Percentiles rank a stretch among this genome's conserved stretches.
phyloP scores from a whole-genome alignment of 768 basidiomycete species.

The Tylopilus sp. region DNA sequence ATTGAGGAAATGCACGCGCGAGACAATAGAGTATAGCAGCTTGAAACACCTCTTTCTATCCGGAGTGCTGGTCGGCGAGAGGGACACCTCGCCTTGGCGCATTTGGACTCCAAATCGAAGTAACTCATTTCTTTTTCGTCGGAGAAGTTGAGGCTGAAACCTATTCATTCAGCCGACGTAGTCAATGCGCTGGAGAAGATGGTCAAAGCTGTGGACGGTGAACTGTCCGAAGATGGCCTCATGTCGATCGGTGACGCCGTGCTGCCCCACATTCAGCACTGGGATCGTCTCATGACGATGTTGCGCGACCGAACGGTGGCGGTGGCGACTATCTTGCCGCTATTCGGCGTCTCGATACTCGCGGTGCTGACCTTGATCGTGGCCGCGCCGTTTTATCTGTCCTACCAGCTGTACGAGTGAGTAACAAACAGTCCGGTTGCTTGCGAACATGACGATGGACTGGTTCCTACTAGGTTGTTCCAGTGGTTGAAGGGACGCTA shows the following conservation, averaged over 20 bases:
- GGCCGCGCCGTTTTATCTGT: conserved; percentile 8
- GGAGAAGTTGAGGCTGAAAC: background rate
- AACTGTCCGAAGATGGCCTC: conserved; percentile 17
- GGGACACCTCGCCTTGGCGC: conserved; percentile 14
- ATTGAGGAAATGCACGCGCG: conserved; percentile 2
- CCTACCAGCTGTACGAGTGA: conserved; percentile 5
- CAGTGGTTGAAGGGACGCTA: background rate
- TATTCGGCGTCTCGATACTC: conserved; percentile 19
- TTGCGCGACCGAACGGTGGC: conserved; percentile 4
- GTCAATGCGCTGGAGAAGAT: conserved; percentile 17
- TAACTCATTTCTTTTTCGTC: background rate
- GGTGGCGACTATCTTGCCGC: conserved; percentile 8
- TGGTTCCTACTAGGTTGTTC: background rate
- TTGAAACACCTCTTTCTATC: conserved; percentile 19
- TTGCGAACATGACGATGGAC: background rate
- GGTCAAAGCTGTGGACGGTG: conserved; percentile 16
- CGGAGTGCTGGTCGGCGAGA: conserved; percentile 10
- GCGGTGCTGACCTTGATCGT: conserved; percentile 11
- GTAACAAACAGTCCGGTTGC: background rate
- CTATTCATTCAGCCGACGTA: conserved; percentile 11
- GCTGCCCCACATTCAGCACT: conserved; percentile 19
- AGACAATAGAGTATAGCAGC: conserved; percentile 10
- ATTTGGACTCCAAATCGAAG: conserved; percentile 19
- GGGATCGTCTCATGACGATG: conserved; percentile 12
- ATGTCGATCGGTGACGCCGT: conserved; percentile 15